phyloP scores from a whole-genome alignment of 768 basidiomycete species.

The Mrakia frigida region DNA sequence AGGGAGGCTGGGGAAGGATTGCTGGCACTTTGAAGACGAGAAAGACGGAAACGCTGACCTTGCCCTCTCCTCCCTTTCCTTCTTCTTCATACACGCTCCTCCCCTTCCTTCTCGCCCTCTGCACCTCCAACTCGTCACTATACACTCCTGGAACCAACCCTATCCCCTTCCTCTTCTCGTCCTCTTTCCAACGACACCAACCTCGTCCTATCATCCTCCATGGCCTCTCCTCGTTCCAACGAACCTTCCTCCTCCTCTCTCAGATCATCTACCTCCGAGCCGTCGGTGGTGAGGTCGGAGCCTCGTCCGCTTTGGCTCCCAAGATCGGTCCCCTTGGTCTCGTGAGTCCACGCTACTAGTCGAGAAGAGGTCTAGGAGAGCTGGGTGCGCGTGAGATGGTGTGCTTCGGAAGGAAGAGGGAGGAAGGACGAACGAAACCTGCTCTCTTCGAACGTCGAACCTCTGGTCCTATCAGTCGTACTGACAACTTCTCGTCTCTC shows the following conservation, averaged over 20 bases:
- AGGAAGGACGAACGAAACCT: background rate
- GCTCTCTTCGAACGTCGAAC: background rate
- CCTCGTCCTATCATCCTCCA: background rate
- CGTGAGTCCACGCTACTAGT: constrained; percentile 53
- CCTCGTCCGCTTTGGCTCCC: constrained; percentile 94
- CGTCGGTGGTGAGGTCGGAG: constrained; percentile 98
- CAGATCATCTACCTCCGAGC: constrained; percentile 94
- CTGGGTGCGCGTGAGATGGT: background rate
- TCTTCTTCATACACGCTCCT: background rate
- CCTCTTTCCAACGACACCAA: background rate
- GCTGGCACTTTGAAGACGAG: background rate
- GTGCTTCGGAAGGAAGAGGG: background rate
- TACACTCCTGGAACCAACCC: background rate
- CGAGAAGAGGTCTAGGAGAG: background rate
- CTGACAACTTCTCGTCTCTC: background rate
- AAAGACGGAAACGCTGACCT: constrained; percentile 11
- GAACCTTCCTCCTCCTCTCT: background rate
- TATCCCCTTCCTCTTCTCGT: background rate
- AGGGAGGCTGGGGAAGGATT: background rate
- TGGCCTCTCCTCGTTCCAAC: background rate
- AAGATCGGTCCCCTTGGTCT: constrained; percentile 99
- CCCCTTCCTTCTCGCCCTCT: background rate
- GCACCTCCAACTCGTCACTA: background rate
- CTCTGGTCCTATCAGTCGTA: constrained; percentile 4
- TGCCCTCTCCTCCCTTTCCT: background rate